Evolutionary conservation across 2,329 filamentous ascomycete species (phyloP).

Genomic region (Atkinsonella texensis): DNA sequence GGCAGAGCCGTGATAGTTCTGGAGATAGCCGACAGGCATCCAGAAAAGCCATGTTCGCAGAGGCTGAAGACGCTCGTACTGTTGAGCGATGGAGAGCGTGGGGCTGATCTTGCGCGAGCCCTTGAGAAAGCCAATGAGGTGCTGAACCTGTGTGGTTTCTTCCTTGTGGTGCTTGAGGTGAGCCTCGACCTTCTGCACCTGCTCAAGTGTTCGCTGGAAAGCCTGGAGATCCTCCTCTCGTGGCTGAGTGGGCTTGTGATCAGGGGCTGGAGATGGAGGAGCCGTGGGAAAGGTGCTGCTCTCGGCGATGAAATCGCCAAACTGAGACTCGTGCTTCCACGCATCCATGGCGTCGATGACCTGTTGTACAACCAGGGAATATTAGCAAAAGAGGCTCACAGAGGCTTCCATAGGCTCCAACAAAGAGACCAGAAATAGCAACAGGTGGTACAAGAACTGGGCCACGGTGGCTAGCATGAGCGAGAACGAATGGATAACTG

Average conservation of each 20-base stretch:
- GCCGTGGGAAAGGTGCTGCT: conserved; percentile 62
- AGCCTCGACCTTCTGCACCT: conserved; percentile 55
- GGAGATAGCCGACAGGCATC: conserved; percentile 76
- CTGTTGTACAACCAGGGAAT: conserved; percentile 27
- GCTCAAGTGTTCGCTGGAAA: conserved; percentile 53
- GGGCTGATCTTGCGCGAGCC: conserved; percentile 60
- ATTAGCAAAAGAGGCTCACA: not conserved
- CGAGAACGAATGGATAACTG: not conserved
- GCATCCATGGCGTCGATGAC: conserved; percentile 84
- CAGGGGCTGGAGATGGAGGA: conserved; percentile 48
- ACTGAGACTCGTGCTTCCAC: conserved; percentile 83
- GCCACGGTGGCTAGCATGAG: not conserved
- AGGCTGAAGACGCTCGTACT: conserved; percentile 81
- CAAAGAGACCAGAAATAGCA: not conserved
- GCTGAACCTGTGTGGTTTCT: conserved; percentile 54
- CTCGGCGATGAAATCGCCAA: conserved; percentile 69
- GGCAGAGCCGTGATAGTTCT: conserved; percentile 62
- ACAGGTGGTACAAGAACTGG: not conserved
- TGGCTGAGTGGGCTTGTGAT: conserved; percentile 49
- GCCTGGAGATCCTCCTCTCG: conserved; percentile 59
- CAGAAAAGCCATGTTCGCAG: conserved; percentile 92
- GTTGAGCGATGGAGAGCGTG: conserved; percentile 61
- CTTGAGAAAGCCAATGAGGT: conserved; percentile 62
- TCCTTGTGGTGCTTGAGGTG: conserved; percentile 58
- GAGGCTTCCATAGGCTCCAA: too few species aligned